A percentile compares a stretch with the other conserved stretches of the same genome.
Evolutionary conservation across 2,329 filamentous ascomycete species (phyloP).

Genomic region (Diplodia mutila): DNA sequence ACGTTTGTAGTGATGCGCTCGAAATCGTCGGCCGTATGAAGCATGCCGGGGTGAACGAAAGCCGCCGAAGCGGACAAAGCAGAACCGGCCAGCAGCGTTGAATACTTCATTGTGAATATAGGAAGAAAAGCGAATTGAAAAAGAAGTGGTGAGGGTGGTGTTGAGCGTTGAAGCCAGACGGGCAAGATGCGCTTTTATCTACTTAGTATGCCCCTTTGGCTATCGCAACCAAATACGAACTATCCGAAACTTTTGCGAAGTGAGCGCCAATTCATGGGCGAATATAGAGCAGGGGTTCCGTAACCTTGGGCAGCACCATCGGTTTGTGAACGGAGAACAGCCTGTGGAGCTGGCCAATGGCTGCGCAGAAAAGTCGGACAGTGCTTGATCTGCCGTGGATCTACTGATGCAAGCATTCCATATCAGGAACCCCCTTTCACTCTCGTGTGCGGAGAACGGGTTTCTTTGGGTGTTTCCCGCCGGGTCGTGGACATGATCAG

Average conservation of each 20-base stretch:
- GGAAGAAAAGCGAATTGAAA: background rate
- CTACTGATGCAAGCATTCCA: background rate
- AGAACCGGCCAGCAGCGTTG: slow-evolving; percentile 7
- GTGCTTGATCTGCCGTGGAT: slow-evolving; percentile 5
- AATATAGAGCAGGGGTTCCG: background rate
- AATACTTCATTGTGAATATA: background rate
- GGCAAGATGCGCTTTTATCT: slow-evolving; percentile 6
- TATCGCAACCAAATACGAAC: background rate
- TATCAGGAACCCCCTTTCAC: slow-evolving; percentile 5
- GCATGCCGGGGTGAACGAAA: slow-evolving; percentile 40
- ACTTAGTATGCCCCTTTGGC: background rate
- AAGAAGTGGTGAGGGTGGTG: background rate
- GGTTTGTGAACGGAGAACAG: background rate
- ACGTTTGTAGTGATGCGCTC: slow-evolving; percentile 47
- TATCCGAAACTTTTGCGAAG: background rate
- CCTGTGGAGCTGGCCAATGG: background rate
- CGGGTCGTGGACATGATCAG: background rate
- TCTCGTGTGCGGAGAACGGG: background rate
- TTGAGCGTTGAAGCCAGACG: background rate
- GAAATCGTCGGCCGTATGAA: slow-evolving; percentile 46
- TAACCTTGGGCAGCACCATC: background rate
- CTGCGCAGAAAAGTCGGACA: background rate
- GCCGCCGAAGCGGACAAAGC: slow-evolving; percentile 15
- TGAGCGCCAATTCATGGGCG: background rate
- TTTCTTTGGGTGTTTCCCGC: background rate